These are phyloP conservation scores for Backusella australiensis DNA, from an alignment of 192 early-diverging fungal species.

Conservation along the genomic window DNA sequence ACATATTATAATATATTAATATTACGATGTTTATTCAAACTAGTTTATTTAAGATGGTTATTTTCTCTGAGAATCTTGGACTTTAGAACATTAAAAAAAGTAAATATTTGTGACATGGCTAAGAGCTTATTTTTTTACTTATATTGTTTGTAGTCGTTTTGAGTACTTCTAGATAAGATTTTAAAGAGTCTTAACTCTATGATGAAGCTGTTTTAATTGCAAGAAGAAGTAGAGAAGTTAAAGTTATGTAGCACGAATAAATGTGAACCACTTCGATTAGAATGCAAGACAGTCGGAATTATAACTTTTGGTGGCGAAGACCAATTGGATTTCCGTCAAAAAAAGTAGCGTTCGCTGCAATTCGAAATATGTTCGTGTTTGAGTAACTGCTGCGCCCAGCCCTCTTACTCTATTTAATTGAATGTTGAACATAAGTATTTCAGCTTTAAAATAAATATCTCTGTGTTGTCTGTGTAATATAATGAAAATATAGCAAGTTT, in stretches of 20 bases:
- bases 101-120: too few relatives aligned
- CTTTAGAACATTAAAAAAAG: too few relatives aligned
- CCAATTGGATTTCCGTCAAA: neutral
- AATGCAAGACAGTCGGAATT: neutral
- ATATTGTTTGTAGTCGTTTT: too few relatives aligned
- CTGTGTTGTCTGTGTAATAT: neutral
- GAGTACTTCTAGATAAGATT: neutral
- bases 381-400: neutral
- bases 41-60: too few relatives aligned
- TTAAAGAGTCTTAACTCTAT: neutral
- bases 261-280: neutral
- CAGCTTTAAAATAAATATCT: neutral
- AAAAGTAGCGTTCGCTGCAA: neutral
- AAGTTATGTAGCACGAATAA: neutral
- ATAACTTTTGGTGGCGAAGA: neutral
- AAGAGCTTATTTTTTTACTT: too few relatives aligned
- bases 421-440: neutral
- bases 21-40: too few relatives aligned
- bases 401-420: neutral
- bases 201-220: neutral
- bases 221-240: neutral
- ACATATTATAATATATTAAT: too few relatives aligned
- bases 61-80: too few relatives aligned
- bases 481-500: neutral
- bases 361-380: neutral